Evolutionary conservation across 2,329 filamentous ascomycete species (phyloP).

Genomic region (Aspergillus sp.): DNA sequence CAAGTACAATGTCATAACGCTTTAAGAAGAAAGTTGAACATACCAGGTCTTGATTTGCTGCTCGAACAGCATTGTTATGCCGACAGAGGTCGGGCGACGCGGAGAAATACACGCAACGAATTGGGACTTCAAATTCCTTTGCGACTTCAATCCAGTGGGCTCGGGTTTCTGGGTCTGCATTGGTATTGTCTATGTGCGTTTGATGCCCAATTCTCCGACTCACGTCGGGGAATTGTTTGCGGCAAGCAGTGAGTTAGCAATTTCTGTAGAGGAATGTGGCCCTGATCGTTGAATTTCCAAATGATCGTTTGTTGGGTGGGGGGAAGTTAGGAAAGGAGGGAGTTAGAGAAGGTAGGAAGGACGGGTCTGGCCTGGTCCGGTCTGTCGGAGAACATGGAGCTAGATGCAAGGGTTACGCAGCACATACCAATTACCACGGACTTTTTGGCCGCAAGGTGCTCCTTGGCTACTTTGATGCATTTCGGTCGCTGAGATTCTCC

Average conservation of each 20-base stretch:
- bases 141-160: constrained; percentile 77
- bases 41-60: constrained; percentile 54
- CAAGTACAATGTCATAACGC: not conserved
- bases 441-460: constrained; percentile 61
- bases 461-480: constrained; percentile 69
- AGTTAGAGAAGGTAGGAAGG: not conserved
- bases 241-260: not conserved
- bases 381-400: constrained; percentile 12
- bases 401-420: constrained; percentile 17
- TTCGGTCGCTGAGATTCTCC: constrained; percentile 51
- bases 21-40: constrained; percentile 12
- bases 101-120: constrained; percentile 84
- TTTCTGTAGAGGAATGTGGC: not conserved
- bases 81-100: constrained; percentile 68
- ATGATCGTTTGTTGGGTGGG: not conserved
- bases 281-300: not conserved
- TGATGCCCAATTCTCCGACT: not conserved
- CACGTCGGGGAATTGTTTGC: not conserved
- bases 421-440: constrained; percentile 76
- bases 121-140: constrained; percentile 66
- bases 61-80: constrained; percentile 85
- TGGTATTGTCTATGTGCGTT: constrained; percentile 79
- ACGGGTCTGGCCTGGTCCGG: not conserved
- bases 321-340: not conserved
- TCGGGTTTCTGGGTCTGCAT: constrained; percentile 75